A percentile compares a stretch with the other conserved stretches of the same genome.
These are phyloP conservation scores for Thelonectria blattea DNA, from an alignment of 2,329 filamentous ascomycete genomes.

Conservation along the genomic window DNA sequence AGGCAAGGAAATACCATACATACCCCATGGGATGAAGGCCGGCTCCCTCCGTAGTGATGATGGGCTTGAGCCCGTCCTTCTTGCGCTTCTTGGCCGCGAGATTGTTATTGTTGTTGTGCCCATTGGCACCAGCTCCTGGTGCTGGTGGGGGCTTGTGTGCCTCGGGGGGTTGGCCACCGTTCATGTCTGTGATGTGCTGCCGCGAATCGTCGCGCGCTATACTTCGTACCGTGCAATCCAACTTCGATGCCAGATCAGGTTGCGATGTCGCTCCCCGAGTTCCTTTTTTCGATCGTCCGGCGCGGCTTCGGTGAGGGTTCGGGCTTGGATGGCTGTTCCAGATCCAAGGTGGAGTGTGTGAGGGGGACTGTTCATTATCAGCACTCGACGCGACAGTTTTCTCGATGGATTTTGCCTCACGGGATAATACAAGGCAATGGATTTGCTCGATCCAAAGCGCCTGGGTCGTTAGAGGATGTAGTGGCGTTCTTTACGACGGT, in stretches of 20 bases:
- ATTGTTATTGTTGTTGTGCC: conserved; percentile 34
- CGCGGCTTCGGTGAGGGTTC: conserved; percentile 10
- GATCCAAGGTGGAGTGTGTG: conserved; percentile 29
- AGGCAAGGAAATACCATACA: conserved; percentile 34
- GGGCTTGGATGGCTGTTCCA: conserved; percentile 11
- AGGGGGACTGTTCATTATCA: conserved; percentile 27
- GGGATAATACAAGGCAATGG: background rate
- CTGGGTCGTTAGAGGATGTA: background rate
- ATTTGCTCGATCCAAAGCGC: background rate
- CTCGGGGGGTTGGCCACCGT: conserved; percentile 40
- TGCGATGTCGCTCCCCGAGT: conserved; percentile 13
- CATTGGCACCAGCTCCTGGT: conserved; percentile 38
- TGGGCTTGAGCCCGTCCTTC: conserved; percentile 76
- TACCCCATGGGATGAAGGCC: conserved; percentile 41
- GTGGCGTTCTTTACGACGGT: conserved; percentile 14
- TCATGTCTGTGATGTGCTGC: conserved; percentile 29
- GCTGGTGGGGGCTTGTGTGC: conserved; percentile 40
- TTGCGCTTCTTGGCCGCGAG: conserved; percentile 70
- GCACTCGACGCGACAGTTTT: conserved; percentile 25
- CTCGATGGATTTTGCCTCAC: conserved; percentile 9
- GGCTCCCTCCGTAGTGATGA: conserved; percentile 72
- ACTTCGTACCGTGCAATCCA: conserved; percentile 9
- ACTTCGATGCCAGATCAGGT: background rate
- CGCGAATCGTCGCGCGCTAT: conserved; percentile 16
- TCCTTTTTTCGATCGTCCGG: conserved; percentile 3